Base-by-base conservation (phyloP, 257 asterid species). In the Nicotiana otophora region DNA sequence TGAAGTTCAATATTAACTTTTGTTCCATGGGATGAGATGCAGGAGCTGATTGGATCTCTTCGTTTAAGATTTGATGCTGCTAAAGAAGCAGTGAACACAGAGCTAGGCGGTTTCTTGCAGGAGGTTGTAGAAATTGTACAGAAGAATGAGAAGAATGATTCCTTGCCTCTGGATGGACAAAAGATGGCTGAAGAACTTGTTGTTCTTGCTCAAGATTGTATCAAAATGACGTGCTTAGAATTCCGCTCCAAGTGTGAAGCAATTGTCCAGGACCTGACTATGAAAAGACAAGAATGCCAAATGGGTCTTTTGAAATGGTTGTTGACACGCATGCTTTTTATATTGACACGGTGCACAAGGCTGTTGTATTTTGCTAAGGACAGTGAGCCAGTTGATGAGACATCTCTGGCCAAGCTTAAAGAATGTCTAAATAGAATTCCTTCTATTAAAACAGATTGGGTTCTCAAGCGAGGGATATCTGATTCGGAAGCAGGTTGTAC, bases 271-370 rank as follows among this genome's bases (percentile, higher is more conserved):
- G 97, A 92, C 82, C 90, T 96, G 88, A 88, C 97, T 79, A 87
- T 85, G 70, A 94, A 88, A 90, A 92, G 99, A 87, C 94, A 90
- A 87, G 86, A 92, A 84, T 94, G 97, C 83, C 90, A 91, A 87
- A 83, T 84, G 70, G 97, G 90, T 84, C 81, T 90, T 82, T 86
- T 94, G 83, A 96, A 92, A 89, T 77, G 94, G 89, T 87, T 91
- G n/a, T 85, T 88, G 86, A 92, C 98, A 10, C 99, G 98, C 85
- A 84, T 96, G 90, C 97, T 96, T 83, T 96, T 92, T 87, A 96
- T 96, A 85, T 85, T 96, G 93, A 96, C 98, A 72, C 93, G 99
- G 68, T 96, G 98, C 88, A 92, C 99, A 64, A 93, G 97, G 82
- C 87, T 96, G 90, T 87, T 94, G 89, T 96, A 92, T 86, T 91